Evolutionary conservation across 2,329 filamentous ascomycete genomes (phyloP).

Genomic region (Dactylellina drechsleri): DNA sequence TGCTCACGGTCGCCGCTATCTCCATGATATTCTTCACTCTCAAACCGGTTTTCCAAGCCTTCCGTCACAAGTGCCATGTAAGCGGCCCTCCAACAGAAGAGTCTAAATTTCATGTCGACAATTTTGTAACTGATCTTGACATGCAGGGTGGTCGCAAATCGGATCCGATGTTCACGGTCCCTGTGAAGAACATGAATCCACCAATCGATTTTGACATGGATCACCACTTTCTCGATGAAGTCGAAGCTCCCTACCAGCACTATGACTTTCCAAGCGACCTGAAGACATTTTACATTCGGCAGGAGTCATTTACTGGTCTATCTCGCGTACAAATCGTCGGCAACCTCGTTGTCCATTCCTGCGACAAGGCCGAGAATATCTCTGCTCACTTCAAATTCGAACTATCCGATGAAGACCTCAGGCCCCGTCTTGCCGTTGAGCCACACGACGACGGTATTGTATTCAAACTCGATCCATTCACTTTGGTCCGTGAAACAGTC

Average conservation of each 20-base stretch:
- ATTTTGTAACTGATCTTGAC: not conserved
- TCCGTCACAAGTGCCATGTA: constrained; percentile 35
- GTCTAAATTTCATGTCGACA: not conserved
- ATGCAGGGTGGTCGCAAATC: not conserved
- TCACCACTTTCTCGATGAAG: not conserved
- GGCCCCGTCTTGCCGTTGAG: constrained; percentile 15
- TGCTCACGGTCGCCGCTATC: constrained; percentile 23
- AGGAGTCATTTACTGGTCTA: constrained; percentile 35
- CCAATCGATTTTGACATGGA: constrained; percentile 15
- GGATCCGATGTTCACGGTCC: not conserved
- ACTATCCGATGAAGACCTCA: constrained; percentile 23
- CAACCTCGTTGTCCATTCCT: constrained; percentile 41
- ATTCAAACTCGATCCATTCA: constrained; percentile 41
- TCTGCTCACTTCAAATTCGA: constrained; percentile 46
- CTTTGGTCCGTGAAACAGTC: constrained; percentile 16
- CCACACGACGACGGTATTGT: constrained; percentile 28
- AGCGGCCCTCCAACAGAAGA: constrained; percentile 2
- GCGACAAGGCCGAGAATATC: constrained; percentile 41
- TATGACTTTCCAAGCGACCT: constrained; percentile 32
- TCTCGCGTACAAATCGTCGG: constrained; percentile 36
- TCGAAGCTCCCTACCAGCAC: constrained; percentile 18
- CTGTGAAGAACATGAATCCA: constrained; percentile 10
- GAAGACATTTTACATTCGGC: constrained; percentile 35
- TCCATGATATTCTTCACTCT: constrained; percentile 30
- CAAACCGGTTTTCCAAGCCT: constrained; percentile 22